These are phyloP conservation scores for Ceratobasidium sp. DNA, from an alignment of 1,284 basidiomycete genomes.

Conservation along the genomic window DNA sequence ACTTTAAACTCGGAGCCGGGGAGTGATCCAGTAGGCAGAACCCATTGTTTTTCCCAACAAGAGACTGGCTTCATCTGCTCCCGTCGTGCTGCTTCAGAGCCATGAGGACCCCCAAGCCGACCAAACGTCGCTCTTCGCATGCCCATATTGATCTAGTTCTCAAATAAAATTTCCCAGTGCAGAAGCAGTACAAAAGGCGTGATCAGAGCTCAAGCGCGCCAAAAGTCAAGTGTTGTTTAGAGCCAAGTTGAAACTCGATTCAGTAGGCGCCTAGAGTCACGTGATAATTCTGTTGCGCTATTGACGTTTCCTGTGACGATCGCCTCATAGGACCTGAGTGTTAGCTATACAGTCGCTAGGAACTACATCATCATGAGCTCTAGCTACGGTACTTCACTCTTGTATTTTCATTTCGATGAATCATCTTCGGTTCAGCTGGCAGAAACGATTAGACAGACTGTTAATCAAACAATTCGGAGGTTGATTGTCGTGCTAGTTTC, in stretches of 20 bases:
- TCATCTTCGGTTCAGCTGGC: slow-evolving; percentile 4
- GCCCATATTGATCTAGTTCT: slow-evolving; percentile 1
- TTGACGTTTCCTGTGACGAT: slow-evolving; percentile 11
- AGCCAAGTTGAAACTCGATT: neutral
- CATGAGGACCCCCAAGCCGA: slow-evolving; percentile 35
- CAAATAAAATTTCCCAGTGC: neutral
- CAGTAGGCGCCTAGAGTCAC: slow-evolving; percentile 16
- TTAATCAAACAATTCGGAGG: slow-evolving; percentile 28
- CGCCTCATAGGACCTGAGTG: too few relatives aligned
- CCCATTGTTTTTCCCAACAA: slow-evolving; percentile 44
- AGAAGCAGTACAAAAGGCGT: neutral
- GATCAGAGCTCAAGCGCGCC: too few relatives aligned
- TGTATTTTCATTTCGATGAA: slow-evolving; percentile 23
- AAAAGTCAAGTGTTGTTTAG: neutral
- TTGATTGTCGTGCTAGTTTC: slow-evolving; percentile 33
- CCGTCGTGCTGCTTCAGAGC: slow-evolving; percentile 37
- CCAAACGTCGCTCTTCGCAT: slow-evolving; percentile 38
- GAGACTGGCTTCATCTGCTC: slow-evolving; percentile 41
- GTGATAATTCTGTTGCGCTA: slow-evolving; percentile 1
- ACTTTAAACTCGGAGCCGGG: slow-evolving; percentile 44
- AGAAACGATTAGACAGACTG: slow-evolving; percentile 20
- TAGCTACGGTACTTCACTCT: slow-evolving; percentile 20
- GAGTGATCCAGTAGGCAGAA: slow-evolving; percentile 39
- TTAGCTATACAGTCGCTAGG: neutral
- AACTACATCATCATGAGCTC: neutral